phyloP scores from a whole-genome alignment of 768 basidiomycete genomes.

The Tricholomella constricta region DNA sequence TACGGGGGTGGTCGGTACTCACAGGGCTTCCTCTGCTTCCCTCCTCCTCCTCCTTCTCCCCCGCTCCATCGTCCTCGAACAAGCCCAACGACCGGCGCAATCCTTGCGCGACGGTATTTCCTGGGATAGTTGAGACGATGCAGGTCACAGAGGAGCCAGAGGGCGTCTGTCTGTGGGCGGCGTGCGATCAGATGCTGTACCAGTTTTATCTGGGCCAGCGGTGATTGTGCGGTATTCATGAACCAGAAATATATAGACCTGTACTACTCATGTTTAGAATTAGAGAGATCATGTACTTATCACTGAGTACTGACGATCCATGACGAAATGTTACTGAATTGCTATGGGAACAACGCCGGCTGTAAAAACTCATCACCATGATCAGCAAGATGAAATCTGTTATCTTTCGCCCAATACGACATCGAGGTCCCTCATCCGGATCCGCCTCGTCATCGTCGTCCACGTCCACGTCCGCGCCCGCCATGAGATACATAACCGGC shows the following conservation, averaged over 20 bases:
- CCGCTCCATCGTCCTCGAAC: neutral
- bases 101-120: conserved; percentile 37
- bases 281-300: too few species aligned
- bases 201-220: conserved; percentile 43
- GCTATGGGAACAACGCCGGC: too few species aligned
- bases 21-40: conserved; percentile 47
- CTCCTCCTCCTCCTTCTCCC: too few species aligned
- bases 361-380: too few species aligned
- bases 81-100: conserved; percentile 14
- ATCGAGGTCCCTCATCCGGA: neutral
- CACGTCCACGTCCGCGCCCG: neutral
- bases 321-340: too few species aligned
- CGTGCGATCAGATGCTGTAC: conserved; percentile 44
- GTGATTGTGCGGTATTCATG: neutral
- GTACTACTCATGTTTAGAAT: too few species aligned
- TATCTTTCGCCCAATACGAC: neutral
- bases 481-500: conserved; percentile 23
- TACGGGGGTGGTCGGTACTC: conserved; percentile 70
- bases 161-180: conserved; percentile 55
- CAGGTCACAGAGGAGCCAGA: conserved; percentile 47
- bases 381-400: too few species aligned
- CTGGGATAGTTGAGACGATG: conserved; percentile 44
- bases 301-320: too few species aligned
- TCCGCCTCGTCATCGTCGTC: too few species aligned
- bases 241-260: too few species aligned